phyloP scores from a whole-genome alignment of 2,329 filamentous ascomycete species.

The Fusarium avenaceum region DNA sequence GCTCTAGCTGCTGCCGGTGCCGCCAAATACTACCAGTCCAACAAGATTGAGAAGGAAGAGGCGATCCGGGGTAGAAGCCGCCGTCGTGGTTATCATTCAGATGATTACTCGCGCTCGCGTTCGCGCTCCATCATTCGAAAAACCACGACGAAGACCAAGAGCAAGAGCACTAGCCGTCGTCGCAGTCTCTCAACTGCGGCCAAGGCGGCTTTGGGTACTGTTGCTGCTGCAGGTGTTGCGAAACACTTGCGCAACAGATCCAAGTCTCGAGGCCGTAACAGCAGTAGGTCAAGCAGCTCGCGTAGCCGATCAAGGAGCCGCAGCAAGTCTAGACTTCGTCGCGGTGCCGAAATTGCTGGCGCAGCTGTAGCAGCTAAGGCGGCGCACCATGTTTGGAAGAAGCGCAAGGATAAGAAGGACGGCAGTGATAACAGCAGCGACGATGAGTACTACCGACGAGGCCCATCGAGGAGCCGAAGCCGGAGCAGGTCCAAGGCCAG shows the following conservation, averaged over 20 bases:
- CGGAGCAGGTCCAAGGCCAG: conserved; percentile 67
- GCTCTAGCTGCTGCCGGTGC: conserved; percentile 75
- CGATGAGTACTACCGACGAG: conserved; percentile 54
- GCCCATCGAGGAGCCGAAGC: conserved; percentile 55
- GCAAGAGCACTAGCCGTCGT: conserved; percentile 52
- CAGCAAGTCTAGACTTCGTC: conserved; percentile 63
- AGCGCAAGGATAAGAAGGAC: conserved; percentile 72
- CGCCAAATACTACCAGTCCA: conserved; percentile 73
- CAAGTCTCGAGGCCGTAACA: conserved; percentile 51
- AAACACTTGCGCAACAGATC: conserved; percentile 70
- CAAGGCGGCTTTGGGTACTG: conserved; percentile 70
- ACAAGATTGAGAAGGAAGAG: conserved; percentile 72
- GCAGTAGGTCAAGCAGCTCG: conserved; percentile 45
- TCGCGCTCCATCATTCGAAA: conserved; percentile 57
- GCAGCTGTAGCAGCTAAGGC: conserved; percentile 72
- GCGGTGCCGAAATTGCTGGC: conserved; percentile 72
- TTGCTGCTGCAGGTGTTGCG: conserved; percentile 69
- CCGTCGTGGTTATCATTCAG: conserved; percentile 58
- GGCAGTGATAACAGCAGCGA: conserved; percentile 53
- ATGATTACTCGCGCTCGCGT: conserved; percentile 60
- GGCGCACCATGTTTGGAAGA: conserved; percentile 72
- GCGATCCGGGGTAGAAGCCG: conserved; percentile 68
- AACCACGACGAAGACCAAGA: conserved; percentile 55
- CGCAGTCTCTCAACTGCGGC: conserved; percentile 64
- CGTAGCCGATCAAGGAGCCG: conserved; percentile 48